Base-by-base conservation (phyloP, 257 asterid species). In the Marsdenia floribunda region DNA sequence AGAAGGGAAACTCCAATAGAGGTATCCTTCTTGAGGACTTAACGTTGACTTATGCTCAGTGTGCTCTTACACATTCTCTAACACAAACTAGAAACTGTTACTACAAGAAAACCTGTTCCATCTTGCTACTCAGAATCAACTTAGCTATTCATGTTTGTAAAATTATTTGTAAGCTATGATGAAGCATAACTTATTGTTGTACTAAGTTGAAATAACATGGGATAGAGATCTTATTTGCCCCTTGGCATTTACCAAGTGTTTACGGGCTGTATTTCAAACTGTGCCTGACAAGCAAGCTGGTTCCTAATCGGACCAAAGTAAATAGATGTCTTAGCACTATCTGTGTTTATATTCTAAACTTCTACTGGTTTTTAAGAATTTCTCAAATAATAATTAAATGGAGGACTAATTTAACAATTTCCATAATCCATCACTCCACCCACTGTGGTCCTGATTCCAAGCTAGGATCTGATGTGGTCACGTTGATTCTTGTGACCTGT, bases 1-100 rank as follows among this genome's bases (percentile, higher is more conserved):
- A 92, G 97, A 83, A 90, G 96, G 80, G 96, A 89, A 75, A 88
- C 94, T 74, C 97, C 96, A 47, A 85, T 92, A 74, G 98, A 95
- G 98, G 99, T 95, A 83, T 70, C 76, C 83, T 72, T 72, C 78
- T 21, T 22, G 16, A 53, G 0, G 6, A 21, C 66, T 37, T 54
- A 35, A 10, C 3, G 33, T 52, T 50, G 9, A 33, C 65, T 35
- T 16, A 50, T 75, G 44, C 11, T 7, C 44, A 44, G 49, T 26
- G 40, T 60, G n/a, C 3, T 7, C 44, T 33, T 29, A 61, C 44
- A 26, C 37, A 29, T 61, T 61, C 44, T 0, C 47, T 16, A 15
- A 16, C 38, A 64, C 1, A 5, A 35, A 16, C 44, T 15, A 33
- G n/a, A 29, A 63, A 33, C 46, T 14, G 44, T 63, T 21, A 3